Conservation (phyloP, 495 filamentous ascomycete species). For the Margaritispora aquatica region DNA sequence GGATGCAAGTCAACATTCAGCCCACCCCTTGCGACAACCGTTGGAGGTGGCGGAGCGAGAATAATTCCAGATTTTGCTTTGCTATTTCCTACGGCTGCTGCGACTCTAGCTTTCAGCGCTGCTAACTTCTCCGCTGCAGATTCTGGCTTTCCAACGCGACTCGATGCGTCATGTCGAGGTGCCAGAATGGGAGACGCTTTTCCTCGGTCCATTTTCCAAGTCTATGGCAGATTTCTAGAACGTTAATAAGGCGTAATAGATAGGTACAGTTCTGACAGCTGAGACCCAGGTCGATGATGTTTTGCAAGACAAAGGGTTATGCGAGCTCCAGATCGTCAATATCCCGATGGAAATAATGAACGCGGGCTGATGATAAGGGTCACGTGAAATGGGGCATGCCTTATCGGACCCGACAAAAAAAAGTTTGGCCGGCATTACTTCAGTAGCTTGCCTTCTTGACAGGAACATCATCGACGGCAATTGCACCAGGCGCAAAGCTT, state of each 20-base stretch:
- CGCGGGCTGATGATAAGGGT: not conserved
- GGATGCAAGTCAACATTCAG: slow-evolving; percentile 89
- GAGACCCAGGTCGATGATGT: too few species aligned
- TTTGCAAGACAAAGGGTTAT: too few species aligned
- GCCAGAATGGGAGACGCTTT: slow-evolving; percentile 38
- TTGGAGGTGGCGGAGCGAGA: slow-evolving; percentile 29
- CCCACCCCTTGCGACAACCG: slow-evolving; percentile 47
- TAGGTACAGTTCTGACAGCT: too few species aligned
- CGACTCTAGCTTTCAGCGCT: slow-evolving; percentile 77
- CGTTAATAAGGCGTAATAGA: too few species aligned
- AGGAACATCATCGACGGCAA: not conserved
- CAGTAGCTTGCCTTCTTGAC: not conserved
- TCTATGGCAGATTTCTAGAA: too few species aligned
- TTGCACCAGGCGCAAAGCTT: not conserved
- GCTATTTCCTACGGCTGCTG: slow-evolving; percentile 46
- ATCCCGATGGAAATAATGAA: too few species aligned
- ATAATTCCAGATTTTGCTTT: slow-evolving; percentile 22
- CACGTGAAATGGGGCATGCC: not conserved
- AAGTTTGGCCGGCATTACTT: not conserved
- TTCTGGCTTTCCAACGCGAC: slow-evolving; percentile 44
- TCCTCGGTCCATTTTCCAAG: slow-evolving; percentile 23
- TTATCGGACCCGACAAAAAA: not conserved
- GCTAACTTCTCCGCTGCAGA: slow-evolving; percentile 54
- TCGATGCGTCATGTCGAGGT: slow-evolving; percentile 43
- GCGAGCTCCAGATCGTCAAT: too few species aligned